Base-by-base conservation (phyloP, 768 basidiomycete genomes). In the Pilatotrama ljubarskyi region DNA sequence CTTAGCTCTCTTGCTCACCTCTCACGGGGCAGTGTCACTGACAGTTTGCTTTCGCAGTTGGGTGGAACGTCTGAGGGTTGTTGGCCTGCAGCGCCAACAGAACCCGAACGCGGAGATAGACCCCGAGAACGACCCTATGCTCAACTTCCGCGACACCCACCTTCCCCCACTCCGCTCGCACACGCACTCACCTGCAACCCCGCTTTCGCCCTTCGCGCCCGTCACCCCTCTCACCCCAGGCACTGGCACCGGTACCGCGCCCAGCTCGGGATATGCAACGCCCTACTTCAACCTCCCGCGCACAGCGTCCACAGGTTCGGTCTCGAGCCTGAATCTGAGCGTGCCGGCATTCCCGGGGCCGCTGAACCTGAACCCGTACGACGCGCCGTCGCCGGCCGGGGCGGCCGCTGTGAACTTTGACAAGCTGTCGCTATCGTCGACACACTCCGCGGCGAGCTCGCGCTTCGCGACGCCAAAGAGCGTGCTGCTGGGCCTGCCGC, bases 11-110 rank as follows among this genome's bases (percentile, higher is more conserved):
- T 47, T 49, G 22, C 47, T 56, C 20, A 22, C 61, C 55, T 42
- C 61, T 63, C 54, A n/a, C 59, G 52, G 47, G 20, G 29, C 29
- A 14, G 20, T 59, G 11, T 52, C 25, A 37, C 47, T 64, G 51
- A 61, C n/a, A 24, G 9, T 44, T 20, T 44, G 13, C 48, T 61
- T 55, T 25, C 43, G 43, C 66, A 91, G 89, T 42, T 95, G 93
- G 93, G 89, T 94, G 35, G 89, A 90, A 47, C 84, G 92, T 4
- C 76, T 94, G 15, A 84, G 89, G 2, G 79, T 87, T 32, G 82
- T 95, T 40, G 92, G 93, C 5, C 74, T 93, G 40, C 88, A 91
- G 63, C 82, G 91, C 14, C 81, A 76, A 41, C 64, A 65, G 40
- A 66, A 67, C 43, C 26, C 57, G 20, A 41, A 51, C 32, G 43